These are phyloP conservation scores for Phylloporus scabripes DNA, from an alignment of 768 basidiomycete species.

Conservation along the genomic window DNA sequence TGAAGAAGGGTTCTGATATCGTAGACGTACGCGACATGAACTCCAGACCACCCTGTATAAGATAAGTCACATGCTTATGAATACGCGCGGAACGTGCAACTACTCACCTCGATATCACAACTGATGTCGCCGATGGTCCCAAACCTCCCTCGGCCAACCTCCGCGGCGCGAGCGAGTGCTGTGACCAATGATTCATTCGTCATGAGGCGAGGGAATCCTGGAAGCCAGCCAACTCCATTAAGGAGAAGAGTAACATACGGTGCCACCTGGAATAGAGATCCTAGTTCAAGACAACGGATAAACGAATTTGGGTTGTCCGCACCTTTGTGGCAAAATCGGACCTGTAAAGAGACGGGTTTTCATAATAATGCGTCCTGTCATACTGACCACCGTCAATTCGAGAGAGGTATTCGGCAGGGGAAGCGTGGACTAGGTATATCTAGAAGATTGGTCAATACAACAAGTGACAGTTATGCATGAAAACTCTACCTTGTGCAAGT, in stretches of 20 bases:
- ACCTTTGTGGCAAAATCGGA: constrained; percentile 71
- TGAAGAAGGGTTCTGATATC: constrained; percentile 69
- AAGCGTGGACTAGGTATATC: constrained; percentile 75
- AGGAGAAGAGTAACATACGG: constrained; percentile 81
- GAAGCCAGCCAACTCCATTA: constrained; percentile 84
- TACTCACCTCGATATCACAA: constrained; percentile 72
- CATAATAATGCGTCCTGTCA: constrained; percentile 65
- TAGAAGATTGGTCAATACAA: constrained; percentile 22
- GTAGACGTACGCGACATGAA: constrained; percentile 77
- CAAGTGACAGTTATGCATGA: background rate
- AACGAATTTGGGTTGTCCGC: constrained; percentile 1
- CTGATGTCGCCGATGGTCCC: constrained; percentile 81
- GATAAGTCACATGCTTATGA: background rate
- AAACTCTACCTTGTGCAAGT: constrained; percentile 47
- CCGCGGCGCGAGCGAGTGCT: constrained; percentile 45
- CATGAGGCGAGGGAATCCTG: constrained; percentile 75
- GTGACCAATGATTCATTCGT: constrained; percentile 53
- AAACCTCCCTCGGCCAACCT: constrained; percentile 52
- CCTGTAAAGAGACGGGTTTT: constrained; percentile 56
- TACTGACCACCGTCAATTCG: constrained; percentile 53
- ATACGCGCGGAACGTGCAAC: background rate
- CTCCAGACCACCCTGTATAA: constrained; percentile 69
- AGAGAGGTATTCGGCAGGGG: constrained; percentile 63
- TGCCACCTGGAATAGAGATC: constrained; percentile 52
- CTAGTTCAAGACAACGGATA: background rate